phyloP scores from a whole-genome alignment of 805 yeast genomes.

The Scheffersomyces spartinae region DNA sequence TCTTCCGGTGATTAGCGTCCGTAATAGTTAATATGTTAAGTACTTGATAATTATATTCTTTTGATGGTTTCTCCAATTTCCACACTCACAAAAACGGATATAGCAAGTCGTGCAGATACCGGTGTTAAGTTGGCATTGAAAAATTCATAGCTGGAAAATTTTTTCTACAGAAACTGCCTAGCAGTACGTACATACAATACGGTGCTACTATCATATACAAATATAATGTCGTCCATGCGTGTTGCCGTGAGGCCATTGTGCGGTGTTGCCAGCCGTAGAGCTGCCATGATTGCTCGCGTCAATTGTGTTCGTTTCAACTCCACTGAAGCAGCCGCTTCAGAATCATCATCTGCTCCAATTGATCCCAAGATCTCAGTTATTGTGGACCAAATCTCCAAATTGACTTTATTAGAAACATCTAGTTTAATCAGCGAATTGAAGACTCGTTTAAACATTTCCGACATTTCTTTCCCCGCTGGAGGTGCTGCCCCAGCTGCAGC shows the following conservation, averaged over 20 bases:
- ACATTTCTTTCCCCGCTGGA: constrained; percentile 74
- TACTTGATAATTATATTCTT: too few relatives aligned
- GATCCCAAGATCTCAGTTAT: constrained; percentile 82
- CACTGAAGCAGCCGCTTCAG: constrained; percentile 23
- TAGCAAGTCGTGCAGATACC: too few relatives aligned
- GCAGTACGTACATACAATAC: too few relatives aligned
- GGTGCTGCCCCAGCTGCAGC: constrained; percentile 54
- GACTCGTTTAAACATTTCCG: constrained; percentile 82
- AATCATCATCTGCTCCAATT: constrained; percentile 36
- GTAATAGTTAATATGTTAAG: too few relatives aligned
- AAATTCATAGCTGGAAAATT: too few relatives aligned
- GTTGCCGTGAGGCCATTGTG: constrained; percentile 26
- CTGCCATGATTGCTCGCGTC: constrained; percentile 7
- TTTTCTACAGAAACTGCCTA: too few relatives aligned
- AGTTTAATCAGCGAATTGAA: constrained; percentile 69
- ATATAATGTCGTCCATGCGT: constrained; percentile 21
- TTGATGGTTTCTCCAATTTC: too few relatives aligned
- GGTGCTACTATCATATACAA: too few relatives aligned
- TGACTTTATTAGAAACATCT: constrained; percentile 92
- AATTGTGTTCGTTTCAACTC: constrained; percentile 36
- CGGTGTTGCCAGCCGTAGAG: constrained; percentile 20
- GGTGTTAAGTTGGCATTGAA: too few relatives aligned
- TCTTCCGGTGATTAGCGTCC: too few relatives aligned
- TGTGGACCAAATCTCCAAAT: constrained; percentile 82
- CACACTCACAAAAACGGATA: too few relatives aligned